Evolutionary conservation across 306 rosid species (phyloP).

Genomic region (Prunus davidiana): DNA sequence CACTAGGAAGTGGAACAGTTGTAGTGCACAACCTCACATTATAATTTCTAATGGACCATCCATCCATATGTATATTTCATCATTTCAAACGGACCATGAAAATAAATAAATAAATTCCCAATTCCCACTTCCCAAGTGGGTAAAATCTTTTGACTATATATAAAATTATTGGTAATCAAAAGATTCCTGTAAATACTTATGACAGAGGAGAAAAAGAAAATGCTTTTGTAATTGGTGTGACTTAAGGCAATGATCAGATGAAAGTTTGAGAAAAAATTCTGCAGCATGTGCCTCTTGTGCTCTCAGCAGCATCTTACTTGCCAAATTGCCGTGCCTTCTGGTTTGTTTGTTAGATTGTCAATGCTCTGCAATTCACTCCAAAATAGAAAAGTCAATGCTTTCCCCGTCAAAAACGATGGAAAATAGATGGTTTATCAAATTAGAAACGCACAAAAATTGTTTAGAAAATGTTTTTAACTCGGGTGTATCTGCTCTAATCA

Average conservation of each 20-base stretch:
- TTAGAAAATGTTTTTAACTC: too few relatives aligned
- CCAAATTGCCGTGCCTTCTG: not conserved
- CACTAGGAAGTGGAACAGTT: conserved; percentile 27
- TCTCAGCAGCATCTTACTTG: not conserved
- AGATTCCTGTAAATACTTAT: not conserved
- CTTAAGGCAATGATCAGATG: conserved; percentile 6
- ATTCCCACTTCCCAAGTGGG: conserved; percentile 17
- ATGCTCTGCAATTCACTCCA: not conserved
- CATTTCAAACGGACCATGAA: conserved; percentile 27
- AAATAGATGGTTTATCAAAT: not conserved
- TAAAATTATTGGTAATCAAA: conserved; percentile 18
- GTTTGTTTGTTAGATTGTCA: conserved; percentile 13
- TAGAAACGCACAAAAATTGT: not conserved
- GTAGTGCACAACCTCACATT: conserved; percentile 24
- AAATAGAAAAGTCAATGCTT: not conserved
- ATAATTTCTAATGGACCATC: conserved; percentile 33
- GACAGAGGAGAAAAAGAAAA: not conserved
- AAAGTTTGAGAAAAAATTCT: not conserved
- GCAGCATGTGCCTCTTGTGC: conserved; percentile 15
- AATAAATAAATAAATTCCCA: not conserved
- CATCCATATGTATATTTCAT: conserved; percentile 16
- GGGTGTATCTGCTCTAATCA: too few relatives aligned
- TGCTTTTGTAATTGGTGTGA: not conserved
- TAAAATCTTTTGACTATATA: conserved; percentile 36
- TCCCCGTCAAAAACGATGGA: too few relatives aligned